Percentiles rank a stretch among this genome's conserved stretches.
Evolutionary conservation across 306 rosid species (phyloP).

Genomic region (Abrus pulchellus): DNA sequence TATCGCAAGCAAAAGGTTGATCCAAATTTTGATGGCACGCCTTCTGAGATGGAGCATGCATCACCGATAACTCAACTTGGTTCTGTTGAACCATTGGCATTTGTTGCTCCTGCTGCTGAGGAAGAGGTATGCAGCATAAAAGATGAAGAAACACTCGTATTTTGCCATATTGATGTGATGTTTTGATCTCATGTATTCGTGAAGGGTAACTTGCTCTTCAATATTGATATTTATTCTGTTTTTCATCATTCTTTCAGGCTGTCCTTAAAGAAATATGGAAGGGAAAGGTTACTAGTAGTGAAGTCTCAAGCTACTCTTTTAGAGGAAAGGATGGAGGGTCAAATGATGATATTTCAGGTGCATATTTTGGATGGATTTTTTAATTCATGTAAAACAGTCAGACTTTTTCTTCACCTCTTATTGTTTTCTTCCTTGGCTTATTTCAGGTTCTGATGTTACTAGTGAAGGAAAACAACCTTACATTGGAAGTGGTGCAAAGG

Average conservation of each 20-base stretch:
- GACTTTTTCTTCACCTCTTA: constrained; percentile 8
- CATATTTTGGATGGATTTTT: constrained; percentile 26
- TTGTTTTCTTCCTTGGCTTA: neutral
- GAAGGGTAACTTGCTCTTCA: constrained; percentile 5
- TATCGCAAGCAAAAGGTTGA: constrained; percentile 66
- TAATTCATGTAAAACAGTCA: neutral
- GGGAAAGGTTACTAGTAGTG: constrained; percentile 69
- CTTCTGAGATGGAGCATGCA: constrained; percentile 62
- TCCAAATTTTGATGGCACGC: constrained; percentile 52
- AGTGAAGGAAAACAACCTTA: constrained; percentile 52
- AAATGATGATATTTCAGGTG: constrained; percentile 57
- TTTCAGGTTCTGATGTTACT: constrained; percentile 49
- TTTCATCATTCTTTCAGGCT: constrained; percentile 56
- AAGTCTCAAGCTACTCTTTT: constrained; percentile 47
- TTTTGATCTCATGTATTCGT: constrained; percentile 20
- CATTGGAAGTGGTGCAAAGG: constrained; percentile 44
- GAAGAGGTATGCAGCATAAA: constrained; percentile 65
- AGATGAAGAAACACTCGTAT: constrained; percentile 13
- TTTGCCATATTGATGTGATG: neutral
- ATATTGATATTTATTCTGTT: constrained; percentile 23
- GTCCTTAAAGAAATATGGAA: constrained; percentile 66
- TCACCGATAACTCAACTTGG: constrained; percentile 58
- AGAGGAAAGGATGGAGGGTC: constrained; percentile 57
- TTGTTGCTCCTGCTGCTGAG: constrained; percentile 71
- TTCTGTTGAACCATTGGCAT: constrained; percentile 65